A percentile compares a stretch with the other conserved stretches of the same genome.
Conservation (phyloP, 2,329 filamentous ascomycete genomes). For the Monosporascus sp. region DNA sequence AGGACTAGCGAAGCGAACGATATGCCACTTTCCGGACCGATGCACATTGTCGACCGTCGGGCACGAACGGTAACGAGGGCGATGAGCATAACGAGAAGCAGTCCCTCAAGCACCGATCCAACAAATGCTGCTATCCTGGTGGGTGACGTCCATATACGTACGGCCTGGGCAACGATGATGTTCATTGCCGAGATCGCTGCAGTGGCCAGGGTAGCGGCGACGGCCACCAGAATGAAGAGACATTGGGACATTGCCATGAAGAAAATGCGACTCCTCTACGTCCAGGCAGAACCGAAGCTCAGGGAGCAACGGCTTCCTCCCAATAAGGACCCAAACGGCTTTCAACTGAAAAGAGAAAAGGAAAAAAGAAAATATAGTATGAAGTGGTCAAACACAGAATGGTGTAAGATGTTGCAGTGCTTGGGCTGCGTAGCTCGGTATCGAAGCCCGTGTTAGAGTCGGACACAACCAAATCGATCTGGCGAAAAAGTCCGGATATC, state of each 20-base stretch:
- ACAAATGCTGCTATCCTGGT: constrained; percentile 32
- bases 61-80: constrained; percentile 28
- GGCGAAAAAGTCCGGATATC: background rate
- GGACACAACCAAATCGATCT: background rate
- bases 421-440: background rate
- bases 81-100: constrained; percentile 30
- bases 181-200: constrained; percentile 34
- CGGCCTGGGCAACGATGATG: constrained; percentile 31
- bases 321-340: background rate
- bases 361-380: background rate
- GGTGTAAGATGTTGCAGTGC: background rate
- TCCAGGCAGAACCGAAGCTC: background rate
- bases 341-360: background rate
- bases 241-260: constrained; percentile 30
- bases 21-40: constrained; percentile 22
- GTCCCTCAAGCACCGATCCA: constrained; percentile 31
- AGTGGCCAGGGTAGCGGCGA: constrained; percentile 32
- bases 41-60: constrained; percentile 13
- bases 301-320: background rate
- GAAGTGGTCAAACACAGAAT: background rate
- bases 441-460: background rate
- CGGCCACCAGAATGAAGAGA: constrained; percentile 32
- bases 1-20: constrained; percentile 29
- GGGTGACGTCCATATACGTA: constrained; percentile 22
- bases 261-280: constrained; percentile 1